phyloP scores from a whole-genome alignment of 345 rosid genomes.

The Carallia pectinifolia region DNA sequence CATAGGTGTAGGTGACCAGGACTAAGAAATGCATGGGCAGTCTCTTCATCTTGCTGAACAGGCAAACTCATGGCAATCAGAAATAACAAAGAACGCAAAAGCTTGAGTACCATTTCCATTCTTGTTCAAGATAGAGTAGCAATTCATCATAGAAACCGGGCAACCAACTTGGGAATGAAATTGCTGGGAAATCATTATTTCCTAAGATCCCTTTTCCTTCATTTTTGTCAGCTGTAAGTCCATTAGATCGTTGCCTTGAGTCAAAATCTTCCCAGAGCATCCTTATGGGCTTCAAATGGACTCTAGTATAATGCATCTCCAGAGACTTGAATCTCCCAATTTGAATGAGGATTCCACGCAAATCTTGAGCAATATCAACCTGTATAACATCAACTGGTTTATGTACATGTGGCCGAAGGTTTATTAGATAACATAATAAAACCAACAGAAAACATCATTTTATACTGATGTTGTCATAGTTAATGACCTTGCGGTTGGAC shows the following conservation, averaged over 20 bases:
- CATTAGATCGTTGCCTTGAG: constrained; percentile 47
- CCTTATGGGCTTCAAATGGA: constrained; percentile 77
- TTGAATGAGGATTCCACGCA: constrained; percentile 86
- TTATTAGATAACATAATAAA: neutral
- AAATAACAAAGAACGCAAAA: constrained; percentile 5
- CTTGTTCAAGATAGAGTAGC: constrained; percentile 94
- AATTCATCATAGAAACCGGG: constrained; percentile 93
- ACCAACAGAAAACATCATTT: neutral
- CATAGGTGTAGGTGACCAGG: neutral
- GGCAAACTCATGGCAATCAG: neutral
- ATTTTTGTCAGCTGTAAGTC: neutral
- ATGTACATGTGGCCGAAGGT: constrained; percentile 8
- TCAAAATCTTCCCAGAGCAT: constrained; percentile 96
- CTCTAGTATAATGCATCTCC: constrained; percentile 83
- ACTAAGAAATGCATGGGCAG: constrained; percentile 2
- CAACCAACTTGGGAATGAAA: constrained; percentile 81
- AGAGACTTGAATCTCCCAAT: constrained; percentile 94
- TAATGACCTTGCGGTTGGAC: constrained; percentile 77
- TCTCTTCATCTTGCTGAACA: neutral
- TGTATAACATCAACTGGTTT: constrained; percentile 24
- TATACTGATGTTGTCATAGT: neutral
- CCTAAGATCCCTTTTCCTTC: constrained; percentile 53
- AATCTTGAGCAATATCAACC: constrained; percentile 93
- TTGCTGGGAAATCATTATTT: constrained; percentile 38
- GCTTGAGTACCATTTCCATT: constrained; percentile 85